Evolutionary conservation across 2,329 filamentous ascomycete species (phyloP).

Genomic region (Colletotrichum filicis): DNA sequence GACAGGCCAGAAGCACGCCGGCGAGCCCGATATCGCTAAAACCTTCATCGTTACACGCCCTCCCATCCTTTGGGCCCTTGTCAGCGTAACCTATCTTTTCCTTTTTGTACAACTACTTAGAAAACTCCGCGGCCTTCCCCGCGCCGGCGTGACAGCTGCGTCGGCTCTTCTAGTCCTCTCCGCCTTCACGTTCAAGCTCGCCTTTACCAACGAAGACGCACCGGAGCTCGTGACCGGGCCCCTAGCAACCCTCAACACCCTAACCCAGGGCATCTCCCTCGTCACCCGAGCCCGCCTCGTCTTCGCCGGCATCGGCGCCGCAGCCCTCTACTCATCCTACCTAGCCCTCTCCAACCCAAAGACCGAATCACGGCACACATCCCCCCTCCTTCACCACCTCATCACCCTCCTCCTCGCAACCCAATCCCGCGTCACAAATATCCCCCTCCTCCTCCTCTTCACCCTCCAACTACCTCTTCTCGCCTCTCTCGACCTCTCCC

Average conservation of each 20-base stretch:
- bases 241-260: slow-evolving; percentile 51
- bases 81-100: slow-evolving; percentile 76
- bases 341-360: slow-evolving; percentile 43
- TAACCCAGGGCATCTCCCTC: slow-evolving; percentile 56
- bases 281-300: slow-evolving; percentile 61
- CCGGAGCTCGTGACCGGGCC: slow-evolving; percentile 78
- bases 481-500: slow-evolving; percentile 56
- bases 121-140: slow-evolving; percentile 54
- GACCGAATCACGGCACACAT: slow-evolving; percentile 36
- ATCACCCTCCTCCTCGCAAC: slow-evolving; percentile 85
- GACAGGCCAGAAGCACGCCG: slow-evolving; percentile 94
- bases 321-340: slow-evolving; percentile 52
- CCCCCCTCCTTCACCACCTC: slow-evolving; percentile 72
- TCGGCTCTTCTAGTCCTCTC: slow-evolving; percentile 56
- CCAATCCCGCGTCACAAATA: slow-evolving; percentile 86
- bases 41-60: slow-evolving; percentile 73
- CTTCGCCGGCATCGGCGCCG: slow-evolving; percentile 58
- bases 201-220: slow-evolving; percentile 87
- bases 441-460: slow-evolving; percentile 85
- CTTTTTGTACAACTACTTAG: slow-evolving; percentile 59
- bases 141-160: slow-evolving; percentile 51
- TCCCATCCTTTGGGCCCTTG: slow-evolving; percentile 77
- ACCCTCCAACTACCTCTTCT: slow-evolving; percentile 66
- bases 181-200: slow-evolving; percentile 87
- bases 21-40: slow-evolving; percentile 87